Base-by-base conservation (phyloP, 345 rosid genomes). In the Eutrema japonicum region DNA sequence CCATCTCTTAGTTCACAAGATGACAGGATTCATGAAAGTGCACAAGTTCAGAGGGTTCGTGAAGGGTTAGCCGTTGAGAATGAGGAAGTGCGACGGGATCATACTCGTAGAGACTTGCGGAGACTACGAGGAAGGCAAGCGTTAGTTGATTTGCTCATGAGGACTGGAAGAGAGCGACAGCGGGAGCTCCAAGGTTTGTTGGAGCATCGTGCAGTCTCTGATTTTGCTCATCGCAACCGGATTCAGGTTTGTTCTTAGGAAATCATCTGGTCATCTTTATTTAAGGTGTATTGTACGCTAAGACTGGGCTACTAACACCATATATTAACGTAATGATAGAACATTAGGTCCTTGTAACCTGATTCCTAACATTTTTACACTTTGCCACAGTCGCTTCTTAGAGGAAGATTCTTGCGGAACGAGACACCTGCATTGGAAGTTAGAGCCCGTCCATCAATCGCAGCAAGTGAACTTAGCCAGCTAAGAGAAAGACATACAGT, bases 121-220 rank as follows among this genome's bases (percentile, higher is more conserved):
- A 55, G 61, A 18, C 41, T 33, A n/a, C 61, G 41, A 55, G 61
- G 61, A 33, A 55, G 61, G 61, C 61, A 55, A 7, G 61, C 61
- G 0, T 55, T 55, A 4, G 61, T 55, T 55, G 61, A 55, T 33
- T 55, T 55, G 61, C 61, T 55, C 61, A 55, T 55, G 61, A 55
- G 61, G 61, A 35, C 33, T 33, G 61, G 33, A 55, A 40, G 61
- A 55, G 61, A 55, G 61, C 26, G 61, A n/a, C 61, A 55, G 41
- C 10, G 61, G 8, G 61, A 55, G 22, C 61, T 55, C 33, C 61
- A 55, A 41, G 61, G 61, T 55, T 35, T 55, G 61, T 55, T 55
- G 61, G 61, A 55, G 61, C 61, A 55, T 55, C 61, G 61, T 33
- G 61, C 61, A n/a, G 61, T 55, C 41, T 55, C 61, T n/a, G 61